Percentiles rank a stretch among this genome's conserved stretches.
Conservation (phyloP, 1,284 basidiomycete genomes). For the Termitomyces sp. region DNA sequence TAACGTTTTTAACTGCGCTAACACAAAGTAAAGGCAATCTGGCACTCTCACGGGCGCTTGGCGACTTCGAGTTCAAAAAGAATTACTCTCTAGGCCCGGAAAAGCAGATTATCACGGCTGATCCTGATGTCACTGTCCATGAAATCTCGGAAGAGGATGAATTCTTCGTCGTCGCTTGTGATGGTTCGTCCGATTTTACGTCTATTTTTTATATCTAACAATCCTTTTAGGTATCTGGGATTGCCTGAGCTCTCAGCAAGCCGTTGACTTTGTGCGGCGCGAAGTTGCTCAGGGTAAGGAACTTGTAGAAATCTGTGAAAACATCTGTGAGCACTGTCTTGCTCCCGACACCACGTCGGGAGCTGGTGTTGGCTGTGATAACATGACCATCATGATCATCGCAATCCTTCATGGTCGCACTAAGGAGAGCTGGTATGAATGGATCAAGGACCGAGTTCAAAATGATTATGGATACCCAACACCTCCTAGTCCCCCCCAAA, state of each 20-base stretch:
- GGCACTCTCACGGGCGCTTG: conserved; percentile 91
- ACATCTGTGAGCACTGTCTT: conserved; percentile 90
- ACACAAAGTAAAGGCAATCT: conserved; percentile 71
- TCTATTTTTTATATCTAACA: conserved; percentile 12
- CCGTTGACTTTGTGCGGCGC: conserved; percentile 85
- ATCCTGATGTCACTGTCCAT: conserved; percentile 89
- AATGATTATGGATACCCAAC: conserved; percentile 69
- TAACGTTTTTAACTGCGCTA: not conserved
- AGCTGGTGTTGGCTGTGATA: conserved; percentile 94
- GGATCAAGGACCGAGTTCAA: conserved; percentile 86
- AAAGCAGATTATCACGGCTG: conserved; percentile 91
- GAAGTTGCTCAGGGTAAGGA: conserved; percentile 80
- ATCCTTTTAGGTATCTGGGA: conserved; percentile 89
- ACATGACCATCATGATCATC: conserved; percentile 96
- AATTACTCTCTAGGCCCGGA: conserved; percentile 80
- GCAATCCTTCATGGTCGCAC: conserved; percentile 86
- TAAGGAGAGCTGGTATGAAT: conserved; percentile 89
- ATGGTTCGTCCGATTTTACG: conserved; percentile 58
- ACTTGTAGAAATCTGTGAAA: conserved; percentile 81
- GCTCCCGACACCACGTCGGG: conserved; percentile 92
- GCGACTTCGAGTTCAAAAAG: conserved; percentile 99
- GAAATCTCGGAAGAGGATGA: conserved; percentile 87
- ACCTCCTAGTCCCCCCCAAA: conserved; percentile 59
- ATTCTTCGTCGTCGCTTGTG: conserved; percentile 94
- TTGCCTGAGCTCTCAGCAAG: conserved; percentile 91